Conservation (phyloP, 139 green algal species). For the Ostreobium quekettii region DNA sequence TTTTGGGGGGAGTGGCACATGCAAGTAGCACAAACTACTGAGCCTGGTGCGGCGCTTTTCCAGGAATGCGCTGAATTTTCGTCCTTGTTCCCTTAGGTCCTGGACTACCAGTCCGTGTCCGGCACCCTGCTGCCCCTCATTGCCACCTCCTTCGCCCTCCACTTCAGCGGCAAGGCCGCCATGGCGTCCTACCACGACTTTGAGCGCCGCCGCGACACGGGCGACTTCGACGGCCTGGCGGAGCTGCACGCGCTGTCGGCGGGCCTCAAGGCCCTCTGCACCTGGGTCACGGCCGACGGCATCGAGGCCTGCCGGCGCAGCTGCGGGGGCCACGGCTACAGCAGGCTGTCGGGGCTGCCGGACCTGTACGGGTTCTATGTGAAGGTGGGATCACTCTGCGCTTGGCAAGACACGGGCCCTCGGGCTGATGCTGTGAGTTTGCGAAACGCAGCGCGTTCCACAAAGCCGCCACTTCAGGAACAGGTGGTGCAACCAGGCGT, state of each 20-base stretch:
- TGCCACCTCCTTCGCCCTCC: conserved; percentile 71
- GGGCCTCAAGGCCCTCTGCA: conserved; percentile 73
- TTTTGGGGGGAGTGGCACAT: too few relatives aligned
- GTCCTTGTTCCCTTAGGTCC: conserved; percentile 66
- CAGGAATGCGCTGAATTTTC: too few relatives aligned
- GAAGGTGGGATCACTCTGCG: conserved; percentile 18
- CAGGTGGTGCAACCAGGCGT: too few relatives aligned
- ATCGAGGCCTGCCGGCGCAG: conserved; percentile 62
- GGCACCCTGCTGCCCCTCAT: conserved; percentile 74
- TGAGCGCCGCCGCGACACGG: conserved; percentile 48
- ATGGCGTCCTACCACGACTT: conserved; percentile 52
- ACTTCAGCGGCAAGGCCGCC: conserved; percentile 73
- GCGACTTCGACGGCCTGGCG: conserved; percentile 73
- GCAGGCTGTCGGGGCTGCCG: conserved; percentile 66
- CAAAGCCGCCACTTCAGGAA: too few relatives aligned
- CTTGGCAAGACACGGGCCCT: too few relatives aligned
- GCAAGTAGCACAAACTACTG: too few relatives aligned
- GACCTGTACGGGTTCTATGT: conserved; percentile 72
- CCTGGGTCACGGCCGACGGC: conserved; percentile 53
- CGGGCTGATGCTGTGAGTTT: too few relatives aligned
- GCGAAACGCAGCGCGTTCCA: too few relatives aligned
- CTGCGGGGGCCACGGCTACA: conserved; percentile 91
- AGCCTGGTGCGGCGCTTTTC: too few relatives aligned
- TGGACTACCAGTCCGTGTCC: conserved; percentile 90
- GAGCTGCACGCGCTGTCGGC: conserved; percentile 81